Conservation (phyloP, 1,284 basidiomycete species). For the Apiotrichum veenhuisii region DNA sequence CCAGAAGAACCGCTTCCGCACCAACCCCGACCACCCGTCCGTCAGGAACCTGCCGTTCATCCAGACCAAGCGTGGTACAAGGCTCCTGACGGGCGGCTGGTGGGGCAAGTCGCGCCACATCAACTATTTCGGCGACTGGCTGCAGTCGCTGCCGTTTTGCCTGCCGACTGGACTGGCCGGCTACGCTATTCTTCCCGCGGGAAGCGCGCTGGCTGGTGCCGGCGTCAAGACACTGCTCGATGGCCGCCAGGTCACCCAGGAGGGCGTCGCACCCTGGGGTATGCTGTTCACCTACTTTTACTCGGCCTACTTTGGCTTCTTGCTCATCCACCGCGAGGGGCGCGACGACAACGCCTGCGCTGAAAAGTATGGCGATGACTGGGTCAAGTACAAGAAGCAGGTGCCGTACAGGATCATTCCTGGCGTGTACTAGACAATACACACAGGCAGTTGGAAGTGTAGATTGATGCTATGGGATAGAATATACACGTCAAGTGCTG, state of each 20-base stretch:
- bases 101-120: conserved; percentile 8
- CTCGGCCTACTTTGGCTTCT: conserved; percentile 8
- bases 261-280: conserved; percentile 6
- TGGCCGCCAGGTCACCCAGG: conserved; percentile 5
- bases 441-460: too few relatives aligned
- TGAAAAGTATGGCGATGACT: conserved; percentile 10
- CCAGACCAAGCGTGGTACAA: conserved; percentile 8
- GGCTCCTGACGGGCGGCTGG: conserved; percentile 9
- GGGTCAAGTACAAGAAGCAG: conserved; percentile 5
- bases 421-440: conserved; percentile 4
- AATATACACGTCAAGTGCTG: too few relatives aligned
- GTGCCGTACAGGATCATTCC: conserved; percentile 8
- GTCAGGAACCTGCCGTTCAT: conserved; percentile 7
- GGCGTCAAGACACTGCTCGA: conserved; percentile 3
- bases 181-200: conserved; percentile 1
- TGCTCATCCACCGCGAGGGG: conserved; percentile 8
- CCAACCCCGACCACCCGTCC: conserved; percentile 2
- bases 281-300: conserved; percentile 12
- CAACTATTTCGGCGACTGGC: conserved; percentile 14
- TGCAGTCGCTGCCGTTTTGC: conserved; percentile 9
- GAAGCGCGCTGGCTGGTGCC: not conserved
- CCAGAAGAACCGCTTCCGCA: conserved; percentile 11
- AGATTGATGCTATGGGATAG: too few relatives aligned
- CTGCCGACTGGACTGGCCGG: conserved; percentile 5
- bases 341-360: conserved; percentile 8